These are phyloP conservation scores for Fagopyrum tataricum DNA, from an alignment of 148 eudicot genomes.

Conservation along the genomic window DNA sequence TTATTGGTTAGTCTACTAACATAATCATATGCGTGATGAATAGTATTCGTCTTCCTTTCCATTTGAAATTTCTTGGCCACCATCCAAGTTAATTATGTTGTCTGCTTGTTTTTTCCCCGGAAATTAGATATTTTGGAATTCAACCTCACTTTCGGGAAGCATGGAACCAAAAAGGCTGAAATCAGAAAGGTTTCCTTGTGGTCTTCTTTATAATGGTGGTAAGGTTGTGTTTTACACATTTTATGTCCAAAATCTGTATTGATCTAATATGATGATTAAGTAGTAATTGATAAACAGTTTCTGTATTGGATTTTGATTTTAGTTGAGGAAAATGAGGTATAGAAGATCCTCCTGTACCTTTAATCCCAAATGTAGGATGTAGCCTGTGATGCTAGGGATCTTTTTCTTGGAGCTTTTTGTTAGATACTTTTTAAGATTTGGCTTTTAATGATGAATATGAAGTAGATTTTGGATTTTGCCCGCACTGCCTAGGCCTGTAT, in stretches of 20 bases:
- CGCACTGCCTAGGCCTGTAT: neutral
- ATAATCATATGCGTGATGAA: neutral
- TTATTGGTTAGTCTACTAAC: neutral
- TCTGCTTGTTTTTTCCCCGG: slow-evolving; percentile 39
- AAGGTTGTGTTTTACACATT: slow-evolving; percentile 34
- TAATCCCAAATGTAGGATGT: neutral
- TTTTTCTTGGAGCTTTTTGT: neutral
- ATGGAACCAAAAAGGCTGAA: slow-evolving; percentile 54
- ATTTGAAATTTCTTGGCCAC: slow-evolving; percentile 19
- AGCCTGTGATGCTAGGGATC: neutral
- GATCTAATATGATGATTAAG: neutral
- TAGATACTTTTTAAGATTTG: neutral
- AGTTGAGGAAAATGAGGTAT: neutral
- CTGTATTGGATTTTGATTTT: neutral
- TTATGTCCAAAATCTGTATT: slow-evolving; percentile 5
- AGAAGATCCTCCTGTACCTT: slow-evolving; percentile 1
- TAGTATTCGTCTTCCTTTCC: neutral
- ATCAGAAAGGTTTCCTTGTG: slow-evolving; percentile 40
- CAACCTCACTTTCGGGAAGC: slow-evolving; percentile 60
- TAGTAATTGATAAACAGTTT: neutral
- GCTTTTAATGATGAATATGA: neutral
- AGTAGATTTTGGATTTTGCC: neutral
- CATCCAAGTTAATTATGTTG: slow-evolving; percentile 37
- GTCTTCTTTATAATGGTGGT: slow-evolving; percentile 38
- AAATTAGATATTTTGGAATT: slow-evolving; percentile 51